These are phyloP conservation scores for Emergomyces pasteurianus DNA, from an alignment of 2,329 filamentous ascomycete genomes.

Conservation along the genomic window DNA sequence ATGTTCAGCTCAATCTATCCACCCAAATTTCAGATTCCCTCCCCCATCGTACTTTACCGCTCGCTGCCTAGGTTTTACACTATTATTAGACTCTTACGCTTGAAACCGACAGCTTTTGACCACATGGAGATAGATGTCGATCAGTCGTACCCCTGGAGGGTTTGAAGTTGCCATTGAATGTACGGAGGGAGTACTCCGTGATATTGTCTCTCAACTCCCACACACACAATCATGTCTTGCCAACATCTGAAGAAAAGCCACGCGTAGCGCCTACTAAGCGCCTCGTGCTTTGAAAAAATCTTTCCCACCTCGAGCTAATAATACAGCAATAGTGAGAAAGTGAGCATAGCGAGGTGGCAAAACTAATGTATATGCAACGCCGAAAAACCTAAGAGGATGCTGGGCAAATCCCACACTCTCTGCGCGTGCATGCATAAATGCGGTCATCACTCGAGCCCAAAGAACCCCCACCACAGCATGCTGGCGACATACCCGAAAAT, in stretches of 20 bases:
- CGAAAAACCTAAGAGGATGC: background rate
- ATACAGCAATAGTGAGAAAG: background rate
- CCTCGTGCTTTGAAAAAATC: background rate
- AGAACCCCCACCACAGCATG: background rate
- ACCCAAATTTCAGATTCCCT: no score
- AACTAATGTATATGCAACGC: background rate
- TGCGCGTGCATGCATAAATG: background rate
- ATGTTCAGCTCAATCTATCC: background rate
- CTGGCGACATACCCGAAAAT: background rate
- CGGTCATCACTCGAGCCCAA: background rate
- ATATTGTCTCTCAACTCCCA: background rate
- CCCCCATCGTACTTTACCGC: no score
- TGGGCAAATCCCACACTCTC: background rate
- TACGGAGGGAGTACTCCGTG: no score
- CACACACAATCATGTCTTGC: background rate
- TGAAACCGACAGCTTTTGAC: background rate
- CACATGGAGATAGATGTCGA: background rate
- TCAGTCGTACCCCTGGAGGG: background rate
- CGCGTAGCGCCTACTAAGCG: background rate
- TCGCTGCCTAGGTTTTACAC: background rate
- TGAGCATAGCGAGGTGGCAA: background rate
- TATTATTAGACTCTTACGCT: background rate
- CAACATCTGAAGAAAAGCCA: background rate
- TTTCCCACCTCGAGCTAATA: background rate
- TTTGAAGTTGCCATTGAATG: background rate